Evolutionary conservation across 2,329 filamentous ascomycete species (phyloP), one percentile per base, ranked within the genome.

Genomic region (Erysiphe pulchra): DNA sequence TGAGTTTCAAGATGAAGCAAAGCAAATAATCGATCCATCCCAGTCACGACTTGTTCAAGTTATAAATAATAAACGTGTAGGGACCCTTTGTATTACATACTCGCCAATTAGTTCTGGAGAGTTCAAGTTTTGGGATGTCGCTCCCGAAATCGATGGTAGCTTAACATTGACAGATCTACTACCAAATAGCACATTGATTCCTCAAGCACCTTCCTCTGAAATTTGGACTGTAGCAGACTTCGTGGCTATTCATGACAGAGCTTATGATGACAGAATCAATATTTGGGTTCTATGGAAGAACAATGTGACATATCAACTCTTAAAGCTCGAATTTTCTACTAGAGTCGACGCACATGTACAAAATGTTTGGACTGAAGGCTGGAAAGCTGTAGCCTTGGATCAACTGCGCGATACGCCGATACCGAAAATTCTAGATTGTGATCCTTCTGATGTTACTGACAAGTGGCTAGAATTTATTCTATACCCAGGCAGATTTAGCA

Each of bases 81-180:
- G 65, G 46, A 64, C 69, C 36, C 59, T 73, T 13, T 71, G 87
- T 45, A 75, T 83, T 34, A 87, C 84, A 9, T 93, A 85, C 60
- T 94, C 86, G 11, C 87, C 90, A 0, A 75, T 90, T 50, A 80
- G 85, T 30, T 73, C 77, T 37, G 81, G 90, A 33, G 79, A 87
- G 57, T 95, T 98, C 68, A 95, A 93, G 60, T 86, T 98, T 57
- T 98, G 86, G 83, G 69, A 65, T 51, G 62, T 75, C n/a, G 72
- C 73, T 45, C 71, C 80, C 16, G 72, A 76, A 52, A 72, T 77
- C 45, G 70, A 70, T 53, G 51, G 62, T 51, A 66, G 64, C 2
- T 59, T 84, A 17, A 67, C 75, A 9, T 66, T 92, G 13, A 70
- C 75, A 50, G 83, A 92, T 53, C 63, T 83, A 18, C 85, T 81